Conservation (phyloP, 371 early-diverging fungal genomes). For the Dichotomocladium elegans region DNA sequence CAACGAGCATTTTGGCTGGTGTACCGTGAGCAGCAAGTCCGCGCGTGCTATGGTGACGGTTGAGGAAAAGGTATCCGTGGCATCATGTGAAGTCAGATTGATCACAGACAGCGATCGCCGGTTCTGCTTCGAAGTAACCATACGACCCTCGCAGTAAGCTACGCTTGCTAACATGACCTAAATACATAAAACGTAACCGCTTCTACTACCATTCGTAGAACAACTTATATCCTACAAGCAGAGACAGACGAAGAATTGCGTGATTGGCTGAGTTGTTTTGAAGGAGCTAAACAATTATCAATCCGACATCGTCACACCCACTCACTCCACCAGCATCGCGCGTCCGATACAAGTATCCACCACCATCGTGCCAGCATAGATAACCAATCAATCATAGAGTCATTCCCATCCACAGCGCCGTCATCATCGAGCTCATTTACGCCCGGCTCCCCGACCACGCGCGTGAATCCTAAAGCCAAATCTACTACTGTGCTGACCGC, state of each 20-base stretch:
- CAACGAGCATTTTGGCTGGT: conserved; percentile 49
- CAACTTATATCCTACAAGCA: conserved; percentile 53
- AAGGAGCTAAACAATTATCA: background rate
- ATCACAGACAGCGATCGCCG: conserved; percentile 53
- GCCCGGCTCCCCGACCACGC: conserved; percentile 7
- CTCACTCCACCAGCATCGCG: background rate
- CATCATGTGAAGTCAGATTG: conserved; percentile 51
- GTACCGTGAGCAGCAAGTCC: conserved; percentile 18
- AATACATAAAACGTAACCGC: background rate
- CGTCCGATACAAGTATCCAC: no score
- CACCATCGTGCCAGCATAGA: conserved; percentile 20
- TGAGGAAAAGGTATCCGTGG: conserved; percentile 51
- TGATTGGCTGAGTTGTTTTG: conserved; percentile 42
- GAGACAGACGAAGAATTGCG: conserved; percentile 66
- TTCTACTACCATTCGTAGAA: background rate
- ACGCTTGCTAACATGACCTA: no score
- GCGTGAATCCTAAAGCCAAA: conserved; percentile 15
- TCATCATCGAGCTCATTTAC: conserved; percentile 2
- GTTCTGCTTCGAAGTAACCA: conserved; percentile 61
- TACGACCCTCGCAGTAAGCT: conserved; percentile 9
- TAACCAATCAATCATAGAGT: conserved; percentile 8
- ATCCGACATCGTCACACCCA: background rate
- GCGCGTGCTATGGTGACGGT: conserved; percentile 42
- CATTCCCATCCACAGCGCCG: conserved; percentile 27
- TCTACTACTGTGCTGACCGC: conserved; percentile 24